Evolutionary conservation across 2,329 filamentous ascomycete species (phyloP), one percentile per base, ranked within the genome.

Genomic region (Sarocladiaceae sp.): DNA sequence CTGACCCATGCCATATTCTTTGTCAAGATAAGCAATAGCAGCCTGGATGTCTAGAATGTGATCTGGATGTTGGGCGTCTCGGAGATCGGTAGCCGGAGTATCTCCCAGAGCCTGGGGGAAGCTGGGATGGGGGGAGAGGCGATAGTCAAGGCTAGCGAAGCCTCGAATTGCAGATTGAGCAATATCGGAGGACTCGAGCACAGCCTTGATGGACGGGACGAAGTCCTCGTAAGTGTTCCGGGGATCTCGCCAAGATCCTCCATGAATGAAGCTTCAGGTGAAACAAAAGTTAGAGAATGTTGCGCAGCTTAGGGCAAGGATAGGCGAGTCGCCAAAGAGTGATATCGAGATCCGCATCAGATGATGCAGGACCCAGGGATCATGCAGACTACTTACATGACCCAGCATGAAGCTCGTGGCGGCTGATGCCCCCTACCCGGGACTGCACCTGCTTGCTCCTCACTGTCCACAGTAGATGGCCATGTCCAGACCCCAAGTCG

Each of bases 221-320:
- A 77, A 76, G 45, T 67, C 67, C 43, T 66, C 54, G 21, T 70
- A 64, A 33, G 65, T 65, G 45, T 72, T 65, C 44, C 61, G 61
- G 33, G 78, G 77, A 58, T 83, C 80, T 47, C 78, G 69, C 79
- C 79, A 83, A 48, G 72, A 78, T 49, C 79, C 79, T 51, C 79
- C 79, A 56, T 83, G 79, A 54, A 83, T 70, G 58, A 70, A 81
- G 47, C 69, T 67, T 46, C 33, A 44, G 27, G 39, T 31, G 34
- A 29, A 18, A 41, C 21, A 29, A 23, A 26, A 42, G 44, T 33
- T 48, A 43, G 33, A 39, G 15, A 32, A 44, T 16, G 13, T 19
- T 35, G 4, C 7, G 16, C 33, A 4, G 6, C 15, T 19, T 9
- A 13, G 4, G 9, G 20, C 4, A 4, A n/a, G 45, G 37, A 16